Evolutionary conservation across 2,329 filamentous ascomycete species (phyloP).

Genomic region (Cryphonectria nitschkei): DNA sequence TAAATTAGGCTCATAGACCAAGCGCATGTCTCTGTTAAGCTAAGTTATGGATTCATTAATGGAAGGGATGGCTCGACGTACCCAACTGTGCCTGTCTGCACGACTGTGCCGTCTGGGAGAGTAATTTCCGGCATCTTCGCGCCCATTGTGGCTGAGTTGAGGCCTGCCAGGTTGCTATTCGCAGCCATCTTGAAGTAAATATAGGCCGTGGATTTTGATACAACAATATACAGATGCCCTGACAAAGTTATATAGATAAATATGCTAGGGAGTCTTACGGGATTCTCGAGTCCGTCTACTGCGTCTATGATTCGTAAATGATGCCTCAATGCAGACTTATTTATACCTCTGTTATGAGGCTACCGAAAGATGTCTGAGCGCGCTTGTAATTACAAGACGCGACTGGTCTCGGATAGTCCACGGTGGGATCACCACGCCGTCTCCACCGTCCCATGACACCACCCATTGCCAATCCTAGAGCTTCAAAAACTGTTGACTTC

Average conservation of each 20-base stretch:
- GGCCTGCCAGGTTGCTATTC: constrained; percentile 30
- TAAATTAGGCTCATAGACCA: background rate
- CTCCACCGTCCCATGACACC: background rate
- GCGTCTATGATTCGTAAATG: background rate
- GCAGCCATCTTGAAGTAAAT: background rate
- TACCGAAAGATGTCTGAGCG: background rate
- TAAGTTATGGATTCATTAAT: background rate
- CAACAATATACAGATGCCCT: background rate
- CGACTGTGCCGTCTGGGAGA: constrained; percentile 35
- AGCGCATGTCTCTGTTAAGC: background rate
- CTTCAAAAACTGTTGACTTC: background rate
- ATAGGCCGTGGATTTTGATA: background rate
- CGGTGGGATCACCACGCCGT: background rate
- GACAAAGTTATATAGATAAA: background rate
- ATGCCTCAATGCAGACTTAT: background rate
- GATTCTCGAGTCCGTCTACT: background rate
- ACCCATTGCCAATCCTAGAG: background rate
- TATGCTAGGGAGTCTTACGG: background rate
- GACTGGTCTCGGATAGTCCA: background rate
- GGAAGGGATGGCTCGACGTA: constrained; percentile 19
- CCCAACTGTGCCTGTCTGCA: constrained; percentile 38
- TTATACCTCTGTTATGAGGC: background rate
- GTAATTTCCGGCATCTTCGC: constrained; percentile 36
- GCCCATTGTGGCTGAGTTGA: constrained; percentile 35
- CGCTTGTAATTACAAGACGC: background rate